Evolutionary conservation across 108 stramenopile genomes (phyloP), one percentile per base, ranked within the genome.

Genomic region (Thalassiosira profunda): DNA sequence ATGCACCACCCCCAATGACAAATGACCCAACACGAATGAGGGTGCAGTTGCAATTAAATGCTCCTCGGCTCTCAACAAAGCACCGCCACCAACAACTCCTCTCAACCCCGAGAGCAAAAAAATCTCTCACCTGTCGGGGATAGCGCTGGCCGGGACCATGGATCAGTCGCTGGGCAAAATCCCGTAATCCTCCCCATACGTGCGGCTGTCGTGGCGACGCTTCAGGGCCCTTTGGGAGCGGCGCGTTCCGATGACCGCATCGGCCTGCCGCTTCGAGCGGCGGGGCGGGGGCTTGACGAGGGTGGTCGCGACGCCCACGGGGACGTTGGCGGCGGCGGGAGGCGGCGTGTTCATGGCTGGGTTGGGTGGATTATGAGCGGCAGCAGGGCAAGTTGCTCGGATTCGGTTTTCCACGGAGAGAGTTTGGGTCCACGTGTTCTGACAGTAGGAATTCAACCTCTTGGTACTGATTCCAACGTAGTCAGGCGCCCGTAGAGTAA

Each of bases 111-210:
- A 47, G 14, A 21, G 11, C 2, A 4, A 5, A 9, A 38, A 51
- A 52, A 43, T 44, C 1, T 75, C 91, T 70, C 58, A 92, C 92
- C 92, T 79, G 51, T 80, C 88, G 53, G 93, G 92, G 70, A 93
- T 91, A 34, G 90, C 86, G 42, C 84, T 85, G 44, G 93, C 89
- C 37, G 81, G 70, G 56, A 90, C 88, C 63, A 61, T 84, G 63
- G 88, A 93, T 88, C 88, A 90, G 80, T 89, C 88, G 15, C 62
- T 65, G 11, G 93, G 93, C 52, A 95, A 74, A 26, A 95, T 90
- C 15, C 93, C 93, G 45, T 82, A 91, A 72, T 95, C 93, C 2
- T 89, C 84, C 11, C 93, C 93, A 47, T 84, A 95, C 11, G 87
- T 80, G 36, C 74, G 73, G 3, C 77, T 70, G 4, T 52, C 43